Percentiles rank a stretch among this genome's conserved stretches.
These are phyloP conservation scores for Neoboletus subvelutipes DNA, from an alignment of 768 basidiomycete genomes.

Conservation along the genomic window DNA sequence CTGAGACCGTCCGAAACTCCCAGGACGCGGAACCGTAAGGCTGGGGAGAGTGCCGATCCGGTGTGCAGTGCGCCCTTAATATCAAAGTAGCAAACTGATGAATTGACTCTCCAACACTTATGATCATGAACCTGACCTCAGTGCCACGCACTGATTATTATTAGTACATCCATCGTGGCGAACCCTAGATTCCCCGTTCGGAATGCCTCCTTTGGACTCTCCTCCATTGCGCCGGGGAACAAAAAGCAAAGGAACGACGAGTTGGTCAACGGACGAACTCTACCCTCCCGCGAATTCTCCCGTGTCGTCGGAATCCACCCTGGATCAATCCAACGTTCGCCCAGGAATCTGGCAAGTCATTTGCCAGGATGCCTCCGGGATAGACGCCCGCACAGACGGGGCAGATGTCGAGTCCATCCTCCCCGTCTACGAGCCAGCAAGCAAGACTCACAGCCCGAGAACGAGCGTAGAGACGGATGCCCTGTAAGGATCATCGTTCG, in stretches of 20 bases:
- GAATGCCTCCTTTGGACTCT: neutral
- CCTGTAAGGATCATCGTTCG: constrained; percentile 2
- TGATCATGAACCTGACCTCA: neutral
- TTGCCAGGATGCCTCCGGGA: constrained; percentile 13
- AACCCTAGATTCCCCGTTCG: neutral
- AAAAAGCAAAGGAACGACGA: neutral
- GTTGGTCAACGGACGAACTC: neutral
- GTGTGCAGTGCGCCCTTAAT: neutral
- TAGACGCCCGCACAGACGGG: neutral
- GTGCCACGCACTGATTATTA: neutral
- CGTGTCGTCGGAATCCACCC: neutral
- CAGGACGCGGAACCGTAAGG: neutral
- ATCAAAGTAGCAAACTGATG: neutral
- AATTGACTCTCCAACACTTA: neutral
- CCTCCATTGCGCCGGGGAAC: neutral
- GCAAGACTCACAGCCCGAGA: neutral
- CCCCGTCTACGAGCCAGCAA: constrained; percentile 22
- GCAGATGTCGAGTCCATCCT: constrained; percentile 18
- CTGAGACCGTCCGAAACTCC: too few species aligned
- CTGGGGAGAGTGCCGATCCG: neutral
- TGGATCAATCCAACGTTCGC: constrained; percentile 17
- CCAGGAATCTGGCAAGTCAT: constrained; percentile 26
- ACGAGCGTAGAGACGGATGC: neutral
- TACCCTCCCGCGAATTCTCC: neutral
- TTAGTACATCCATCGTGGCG: neutral